Evolutionary conservation across 257 asterid species (phyloP).

Genomic region (Nicotiana undulata): DNA sequence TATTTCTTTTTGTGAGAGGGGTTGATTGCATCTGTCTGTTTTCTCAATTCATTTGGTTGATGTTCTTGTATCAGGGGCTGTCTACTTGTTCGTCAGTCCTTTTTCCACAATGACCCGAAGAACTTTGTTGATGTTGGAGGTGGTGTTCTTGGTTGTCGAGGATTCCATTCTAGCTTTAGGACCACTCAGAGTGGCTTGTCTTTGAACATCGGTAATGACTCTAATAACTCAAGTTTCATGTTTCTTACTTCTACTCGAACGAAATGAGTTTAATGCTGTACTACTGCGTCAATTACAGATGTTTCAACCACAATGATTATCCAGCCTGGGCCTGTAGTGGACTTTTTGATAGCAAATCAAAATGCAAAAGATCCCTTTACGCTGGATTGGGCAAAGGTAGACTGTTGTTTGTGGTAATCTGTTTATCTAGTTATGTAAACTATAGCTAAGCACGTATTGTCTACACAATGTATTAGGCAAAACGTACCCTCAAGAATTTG

Average conservation of each 20-base stretch:
- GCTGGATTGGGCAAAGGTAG: constrained; percentile 79
- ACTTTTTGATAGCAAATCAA: constrained; percentile 70
- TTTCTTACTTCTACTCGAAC: background rate
- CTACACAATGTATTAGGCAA: constrained; percentile 44
- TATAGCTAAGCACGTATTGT: background rate
- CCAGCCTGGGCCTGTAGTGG: constrained; percentile 69
- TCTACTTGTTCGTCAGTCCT: constrained; percentile 75
- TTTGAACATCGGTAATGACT: constrained; percentile 59
- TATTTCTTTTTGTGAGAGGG: background rate
- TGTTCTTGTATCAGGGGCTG: constrained; percentile 60
- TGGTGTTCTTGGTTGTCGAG: constrained; percentile 85
- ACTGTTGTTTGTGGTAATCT: background rate
- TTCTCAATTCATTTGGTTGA: background rate
- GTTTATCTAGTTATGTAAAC: background rate
- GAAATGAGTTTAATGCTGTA: background rate
- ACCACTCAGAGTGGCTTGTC: constrained; percentile 84
- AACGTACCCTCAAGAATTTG: constrained; percentile 70
- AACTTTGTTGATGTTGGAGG: constrained; percentile 79
- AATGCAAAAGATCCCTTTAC: constrained; percentile 63
- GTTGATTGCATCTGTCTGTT: background rate
- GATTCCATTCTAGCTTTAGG: constrained; percentile 84
- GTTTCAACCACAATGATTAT: constrained; percentile 87
- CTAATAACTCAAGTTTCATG: background rate
- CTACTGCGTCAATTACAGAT: constrained; percentile 30
- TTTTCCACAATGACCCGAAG: constrained; percentile 62